Percentiles rank a stretch among this genome's conserved stretches.
phyloP scores from a whole-genome alignment of 148 eudicot species.

The Rhododendron griersonianum region DNA sequence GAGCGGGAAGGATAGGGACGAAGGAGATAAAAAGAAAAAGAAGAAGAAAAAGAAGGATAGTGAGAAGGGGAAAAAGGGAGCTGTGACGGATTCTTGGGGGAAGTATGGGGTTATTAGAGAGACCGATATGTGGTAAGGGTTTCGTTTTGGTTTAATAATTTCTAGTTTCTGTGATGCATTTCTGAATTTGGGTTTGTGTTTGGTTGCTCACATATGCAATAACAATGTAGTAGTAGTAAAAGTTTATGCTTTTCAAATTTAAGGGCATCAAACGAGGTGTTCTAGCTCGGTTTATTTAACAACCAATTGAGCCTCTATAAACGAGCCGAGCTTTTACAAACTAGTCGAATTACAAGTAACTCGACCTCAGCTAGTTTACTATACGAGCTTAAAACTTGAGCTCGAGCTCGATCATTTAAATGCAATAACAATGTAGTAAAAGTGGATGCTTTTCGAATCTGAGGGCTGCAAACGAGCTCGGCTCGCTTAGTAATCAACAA shows the following conservation, averaged over 20 bases:
- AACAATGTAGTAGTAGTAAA: not conserved
- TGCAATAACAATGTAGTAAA: not conserved
- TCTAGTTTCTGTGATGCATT: not conserved
- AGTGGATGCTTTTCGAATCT: not conserved
- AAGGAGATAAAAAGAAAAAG: slow-evolving; percentile 20
- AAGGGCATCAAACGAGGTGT: not conserved
- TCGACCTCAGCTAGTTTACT: no score
- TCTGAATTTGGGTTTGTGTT: slow-evolving; percentile 16
- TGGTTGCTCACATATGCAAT: not conserved
- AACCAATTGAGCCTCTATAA: no score
- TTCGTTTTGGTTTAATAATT: not conserved
- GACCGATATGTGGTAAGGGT: slow-evolving; percentile 85
- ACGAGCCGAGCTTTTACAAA: no score
- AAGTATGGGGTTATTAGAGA: slow-evolving; percentile 84
- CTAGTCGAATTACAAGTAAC: no score
- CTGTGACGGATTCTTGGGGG: slow-evolving; percentile 88
- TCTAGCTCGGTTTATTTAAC: not conserved
- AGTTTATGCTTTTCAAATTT: not conserved
- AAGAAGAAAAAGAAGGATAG: slow-evolving; percentile 41
- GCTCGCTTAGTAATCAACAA: no score
- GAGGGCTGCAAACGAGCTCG: not conserved
- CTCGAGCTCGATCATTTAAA: no score
- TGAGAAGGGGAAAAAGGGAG: slow-evolving; percentile 60
- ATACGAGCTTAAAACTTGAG: no score
- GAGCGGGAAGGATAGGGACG: slow-evolving; percentile 19